phyloP scores from a whole-genome alignment of 2,329 filamentous ascomycete species.

The Pseudogymnoascus sp. region DNA sequence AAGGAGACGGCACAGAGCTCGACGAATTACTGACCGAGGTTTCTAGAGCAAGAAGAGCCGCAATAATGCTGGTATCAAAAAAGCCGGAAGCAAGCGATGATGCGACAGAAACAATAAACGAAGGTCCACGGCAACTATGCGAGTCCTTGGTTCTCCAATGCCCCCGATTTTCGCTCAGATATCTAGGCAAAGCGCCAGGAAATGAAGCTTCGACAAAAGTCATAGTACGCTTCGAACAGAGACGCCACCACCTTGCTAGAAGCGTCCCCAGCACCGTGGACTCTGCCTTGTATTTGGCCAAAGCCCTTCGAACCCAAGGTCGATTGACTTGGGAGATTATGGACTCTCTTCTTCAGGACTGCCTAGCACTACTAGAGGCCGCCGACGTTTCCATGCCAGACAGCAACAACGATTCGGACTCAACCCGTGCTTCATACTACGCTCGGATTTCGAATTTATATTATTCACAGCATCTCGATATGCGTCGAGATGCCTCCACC shows the following conservation, averaged over 20 bases:
- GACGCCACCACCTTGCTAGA: constrained; percentile 39
- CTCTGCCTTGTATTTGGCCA: constrained; percentile 49
- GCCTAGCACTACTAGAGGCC: constrained; percentile 44
- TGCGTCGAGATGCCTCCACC: constrained; percentile 38
- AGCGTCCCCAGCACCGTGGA: constrained; percentile 52
- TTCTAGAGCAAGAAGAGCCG: constrained; percentile 46
- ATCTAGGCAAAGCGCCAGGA: constrained; percentile 50
- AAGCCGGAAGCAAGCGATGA: constrained; percentile 17
- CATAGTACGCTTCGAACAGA: constrained; percentile 52
- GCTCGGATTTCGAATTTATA: constrained; percentile 66
- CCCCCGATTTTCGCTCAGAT: constrained; percentile 52
- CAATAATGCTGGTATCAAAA: constrained; percentile 38
- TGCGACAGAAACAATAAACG: not conserved
- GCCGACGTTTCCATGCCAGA: constrained; percentile 30
- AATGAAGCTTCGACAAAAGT: constrained; percentile 47
- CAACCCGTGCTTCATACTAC: constrained; percentile 39
- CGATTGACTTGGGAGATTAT: constrained; percentile 45
- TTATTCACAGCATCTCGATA: constrained; percentile 51
- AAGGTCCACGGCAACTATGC: constrained; percentile 33
- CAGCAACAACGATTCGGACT: constrained; percentile 17
- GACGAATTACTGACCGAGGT: constrained; percentile 53
- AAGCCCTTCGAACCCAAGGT: constrained; percentile 41
- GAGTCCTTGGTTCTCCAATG: constrained; percentile 50
- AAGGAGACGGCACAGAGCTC: constrained; percentile 50
- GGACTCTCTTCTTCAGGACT: constrained; percentile 51